phyloP scores from a whole-genome alignment of 805 yeast genomes.

The Kodamaea lidongshanica region DNA sequence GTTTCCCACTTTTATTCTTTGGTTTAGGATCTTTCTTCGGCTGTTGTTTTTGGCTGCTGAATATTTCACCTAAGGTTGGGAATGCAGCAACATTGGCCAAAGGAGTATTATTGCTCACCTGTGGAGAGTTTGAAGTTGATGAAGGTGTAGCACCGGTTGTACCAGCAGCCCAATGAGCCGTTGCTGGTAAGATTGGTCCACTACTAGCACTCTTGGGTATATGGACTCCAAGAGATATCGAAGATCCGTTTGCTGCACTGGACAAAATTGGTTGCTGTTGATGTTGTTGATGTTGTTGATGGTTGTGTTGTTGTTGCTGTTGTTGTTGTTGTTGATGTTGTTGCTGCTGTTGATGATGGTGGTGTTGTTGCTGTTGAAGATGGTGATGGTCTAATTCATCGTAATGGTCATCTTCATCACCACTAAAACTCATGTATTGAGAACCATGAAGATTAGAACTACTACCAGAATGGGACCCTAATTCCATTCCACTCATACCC shows the following conservation, averaged over 20 bases:
- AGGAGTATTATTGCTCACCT: slow-evolving; percentile 28
- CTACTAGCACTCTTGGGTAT: slow-evolving; percentile 14
- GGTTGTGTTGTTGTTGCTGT: no score
- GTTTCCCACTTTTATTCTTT: slow-evolving; percentile 23
- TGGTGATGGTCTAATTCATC: slow-evolving; percentile 7
- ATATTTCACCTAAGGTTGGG: slow-evolving; percentile 51
- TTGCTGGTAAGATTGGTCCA: slow-evolving; percentile 56
- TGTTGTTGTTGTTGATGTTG: background rate
- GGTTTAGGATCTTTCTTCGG: slow-evolving; percentile 25
- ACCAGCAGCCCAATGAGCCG: slow-evolving; percentile 58
- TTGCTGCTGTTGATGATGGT: background rate
- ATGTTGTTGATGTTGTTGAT: background rate
- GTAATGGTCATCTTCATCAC: slow-evolving; percentile 9
- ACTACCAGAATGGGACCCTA: slow-evolving; percentile 12
- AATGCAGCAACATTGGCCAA: slow-evolving; percentile 49
- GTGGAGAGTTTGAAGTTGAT: slow-evolving; percentile 32
- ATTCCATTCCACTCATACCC: slow-evolving; percentile 36
- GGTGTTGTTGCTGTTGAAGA: no score
- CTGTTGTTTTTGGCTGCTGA: slow-evolving; percentile 31
- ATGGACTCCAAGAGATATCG: background rate
- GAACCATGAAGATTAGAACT: slow-evolving; percentile 17
- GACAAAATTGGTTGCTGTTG: background rate
- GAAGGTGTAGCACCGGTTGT: slow-evolving; percentile 9
- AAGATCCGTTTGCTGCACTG: background rate
- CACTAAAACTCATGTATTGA: slow-evolving; percentile 7